Conservation (phyloP, 2,329 filamentous ascomycete species). For the Drechslerella coelobrocha region DNA sequence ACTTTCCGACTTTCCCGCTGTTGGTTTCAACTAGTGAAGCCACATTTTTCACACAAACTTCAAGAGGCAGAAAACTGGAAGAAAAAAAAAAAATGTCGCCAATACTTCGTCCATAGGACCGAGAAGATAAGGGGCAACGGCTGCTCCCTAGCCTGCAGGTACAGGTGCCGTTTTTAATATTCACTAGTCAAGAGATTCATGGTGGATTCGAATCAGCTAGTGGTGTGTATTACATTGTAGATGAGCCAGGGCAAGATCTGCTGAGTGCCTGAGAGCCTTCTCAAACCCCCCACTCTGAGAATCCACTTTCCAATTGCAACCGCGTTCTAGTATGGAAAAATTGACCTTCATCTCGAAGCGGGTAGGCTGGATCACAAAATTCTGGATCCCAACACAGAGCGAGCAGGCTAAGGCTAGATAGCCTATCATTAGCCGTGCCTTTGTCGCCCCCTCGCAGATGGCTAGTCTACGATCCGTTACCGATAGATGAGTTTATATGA, state of each 20-base stretch:
- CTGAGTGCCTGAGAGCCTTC: neutral
- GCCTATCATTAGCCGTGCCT: too few species aligned
- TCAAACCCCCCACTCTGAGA: neutral
- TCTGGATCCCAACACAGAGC: too few species aligned
- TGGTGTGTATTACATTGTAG: too few species aligned
- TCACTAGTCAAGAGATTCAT: neutral
- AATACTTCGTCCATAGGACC: too few species aligned
- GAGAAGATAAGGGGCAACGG: neutral
- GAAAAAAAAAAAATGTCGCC: neutral
- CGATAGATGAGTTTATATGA: conserved; percentile 33
- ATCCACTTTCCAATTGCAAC: neutral
- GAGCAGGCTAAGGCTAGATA: too few species aligned
- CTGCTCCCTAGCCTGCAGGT: neutral
- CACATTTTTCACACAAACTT: neutral
- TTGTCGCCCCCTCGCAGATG: too few species aligned
- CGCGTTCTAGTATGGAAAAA: too few species aligned
- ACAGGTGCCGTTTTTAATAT: neutral
- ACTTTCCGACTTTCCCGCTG: conserved; percentile 1
- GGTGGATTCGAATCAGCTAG: neutral
- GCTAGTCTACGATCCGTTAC: conserved; percentile 31
- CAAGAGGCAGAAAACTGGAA: neutral
- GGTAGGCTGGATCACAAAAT: too few species aligned
- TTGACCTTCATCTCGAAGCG: too few species aligned
- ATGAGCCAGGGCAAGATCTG: neutral
- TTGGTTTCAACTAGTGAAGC: neutral